Conservation (phyloP, 768 basidiomycete genomes). For the Saitozyma podzolica region DNA sequence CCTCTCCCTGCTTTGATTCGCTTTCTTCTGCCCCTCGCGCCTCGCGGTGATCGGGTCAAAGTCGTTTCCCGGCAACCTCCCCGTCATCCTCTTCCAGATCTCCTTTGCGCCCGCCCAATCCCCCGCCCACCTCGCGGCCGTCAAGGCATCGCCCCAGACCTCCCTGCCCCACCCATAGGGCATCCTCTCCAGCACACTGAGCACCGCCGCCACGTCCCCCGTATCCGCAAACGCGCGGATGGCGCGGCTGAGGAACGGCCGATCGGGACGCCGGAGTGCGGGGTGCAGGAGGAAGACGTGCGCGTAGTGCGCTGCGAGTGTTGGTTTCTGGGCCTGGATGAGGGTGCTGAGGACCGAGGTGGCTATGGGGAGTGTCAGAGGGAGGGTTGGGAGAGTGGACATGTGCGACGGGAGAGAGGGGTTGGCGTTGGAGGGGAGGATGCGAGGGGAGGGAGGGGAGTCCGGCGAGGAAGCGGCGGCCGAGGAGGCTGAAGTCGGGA, state of each 20-base stretch:
- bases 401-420: no score
- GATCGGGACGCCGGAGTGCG: constrained; percentile 15
- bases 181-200: constrained; percentile 23
- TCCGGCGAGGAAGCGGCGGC: constrained; percentile 1
- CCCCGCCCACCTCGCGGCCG: constrained; percentile 33
- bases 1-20: constrained; percentile 14
- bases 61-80: constrained; percentile 20
- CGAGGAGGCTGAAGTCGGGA: neutral
- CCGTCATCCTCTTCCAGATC: constrained; percentile 26
- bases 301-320: constrained; percentile 31
- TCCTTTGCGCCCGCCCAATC: constrained; percentile 31
- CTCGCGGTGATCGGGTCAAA: no score
- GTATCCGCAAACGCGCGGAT: constrained; percentile 26
- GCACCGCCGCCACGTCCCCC: constrained; percentile 26
- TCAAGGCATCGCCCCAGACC: constrained; percentile 30
- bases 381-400: constrained; percentile 16
- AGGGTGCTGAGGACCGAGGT: constrained; percentile 33
- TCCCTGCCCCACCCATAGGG: constrained; percentile 23
- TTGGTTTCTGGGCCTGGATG: constrained; percentile 11
- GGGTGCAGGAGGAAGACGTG: constrained; percentile 22
- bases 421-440: no score
- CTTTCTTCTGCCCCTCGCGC: constrained; percentile 2
- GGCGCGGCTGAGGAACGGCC: constrained; percentile 17
- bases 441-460: neutral
- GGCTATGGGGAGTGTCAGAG: constrained; percentile 26